phyloP scores from a whole-genome alignment of 2,329 filamentous ascomycete genomes.

The Leptodontidium sp. region DNA sequence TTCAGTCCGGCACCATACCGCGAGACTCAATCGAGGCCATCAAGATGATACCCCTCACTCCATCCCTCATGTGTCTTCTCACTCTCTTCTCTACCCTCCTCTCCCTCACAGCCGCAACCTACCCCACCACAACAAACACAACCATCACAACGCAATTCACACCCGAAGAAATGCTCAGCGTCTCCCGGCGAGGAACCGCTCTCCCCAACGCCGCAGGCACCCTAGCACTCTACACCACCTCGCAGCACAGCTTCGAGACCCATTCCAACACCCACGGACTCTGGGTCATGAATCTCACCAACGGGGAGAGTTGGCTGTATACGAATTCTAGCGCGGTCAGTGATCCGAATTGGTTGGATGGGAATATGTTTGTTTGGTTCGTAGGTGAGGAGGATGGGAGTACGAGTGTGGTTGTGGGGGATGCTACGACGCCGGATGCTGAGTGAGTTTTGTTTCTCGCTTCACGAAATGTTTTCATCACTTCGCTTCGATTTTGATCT shows the following conservation, averaged over 20 bases:
- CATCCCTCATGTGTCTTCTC: neutral
- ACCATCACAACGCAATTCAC: conserved; percentile 58
- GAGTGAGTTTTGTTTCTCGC: conserved; percentile 30
- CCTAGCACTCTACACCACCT: conserved; percentile 72
- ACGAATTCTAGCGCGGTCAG: conserved; percentile 40
- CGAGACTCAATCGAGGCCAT: neutral
- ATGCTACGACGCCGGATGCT: conserved; percentile 35
- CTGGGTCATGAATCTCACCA: conserved; percentile 70
- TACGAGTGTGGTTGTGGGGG: conserved; percentile 39
- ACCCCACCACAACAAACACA: neutral
- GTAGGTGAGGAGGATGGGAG: conserved; percentile 39
- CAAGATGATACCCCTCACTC: conserved; percentile 9
- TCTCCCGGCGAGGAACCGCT: conserved; percentile 73
- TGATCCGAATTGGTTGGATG: conserved; percentile 39
- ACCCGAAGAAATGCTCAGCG: conserved; percentile 77
- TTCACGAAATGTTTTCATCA: neutral
- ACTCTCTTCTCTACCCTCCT: neutral
- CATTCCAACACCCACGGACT: conserved; percentile 73
- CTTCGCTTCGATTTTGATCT: neutral
- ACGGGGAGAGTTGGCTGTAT: conserved; percentile 33
- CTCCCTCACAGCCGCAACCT: conserved; percentile 13
- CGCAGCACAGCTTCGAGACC: conserved; percentile 78
- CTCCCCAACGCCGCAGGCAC: conserved; percentile 73
- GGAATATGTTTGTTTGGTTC: conserved; percentile 39
- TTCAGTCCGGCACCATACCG: neutral